Evolutionary conservation across 1,284 basidiomycete genomes (phyloP), one percentile per base, ranked within the genome.

Genomic region (Rhodotorula sp.): DNA sequence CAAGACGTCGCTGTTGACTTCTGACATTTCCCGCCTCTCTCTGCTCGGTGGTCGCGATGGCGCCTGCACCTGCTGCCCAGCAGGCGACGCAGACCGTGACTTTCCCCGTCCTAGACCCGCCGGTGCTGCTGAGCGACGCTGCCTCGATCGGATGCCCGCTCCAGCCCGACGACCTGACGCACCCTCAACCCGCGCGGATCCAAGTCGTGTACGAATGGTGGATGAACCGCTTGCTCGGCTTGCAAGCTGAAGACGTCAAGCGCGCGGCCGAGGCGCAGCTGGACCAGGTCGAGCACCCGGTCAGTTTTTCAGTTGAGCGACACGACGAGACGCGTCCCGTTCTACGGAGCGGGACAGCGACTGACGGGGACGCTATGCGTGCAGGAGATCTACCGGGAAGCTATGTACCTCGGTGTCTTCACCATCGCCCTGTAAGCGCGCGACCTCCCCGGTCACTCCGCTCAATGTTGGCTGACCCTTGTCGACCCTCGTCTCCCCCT

Each of bases 381-480:
- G 54, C 63, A 74, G 72, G 74, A 73, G 45, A 68, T 75, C 56
- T 69, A 72, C 62, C 70, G 69, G 34, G 74, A 76, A n/a, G 70
- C 70, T 5, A 64, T 76, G 61, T 74, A 73, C 62, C 62, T 70
- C 21, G 76, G 74, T 18, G 71, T 74, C 8, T 73, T 77, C 48
- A 28, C 54, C 23, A 59, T 61, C 43, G 57, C 74, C 2, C 54
- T 77, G 76, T 76, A n/a, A 57, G 56, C 38, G 21, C 21, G 21
- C 14, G 1, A 34, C 1, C 43, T 19, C 58, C 0, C 4, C n/a
- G n/a, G n/a, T n/a, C n/a, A 14, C 38, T 31, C 54, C 12, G 14
- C 43, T 26, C 38, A 10, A 5, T 43, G 48, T 10, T 38, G 56
- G 31, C 31, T 52, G 49, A 61, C 18, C 8, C n/a, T 21, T 38